Evolutionary conservation across 225 moss, liverwort and hornwort genomes (phyloP).

Genomic region (Physcomitrium patens): DNA sequence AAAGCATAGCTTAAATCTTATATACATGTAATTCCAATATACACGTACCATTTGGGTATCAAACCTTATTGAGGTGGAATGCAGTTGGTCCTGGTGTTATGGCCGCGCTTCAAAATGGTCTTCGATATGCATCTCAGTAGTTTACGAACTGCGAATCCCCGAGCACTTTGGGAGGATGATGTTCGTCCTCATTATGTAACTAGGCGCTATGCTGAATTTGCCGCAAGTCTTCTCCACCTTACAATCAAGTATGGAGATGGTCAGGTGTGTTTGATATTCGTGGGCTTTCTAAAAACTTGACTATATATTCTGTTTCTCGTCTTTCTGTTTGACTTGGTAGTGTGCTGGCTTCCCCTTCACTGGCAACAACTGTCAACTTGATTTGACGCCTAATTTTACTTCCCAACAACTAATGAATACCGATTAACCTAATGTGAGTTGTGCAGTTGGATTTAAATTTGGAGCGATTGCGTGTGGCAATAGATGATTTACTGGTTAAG

Average conservation of each 20-base stretch:
- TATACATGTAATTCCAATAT: background rate
- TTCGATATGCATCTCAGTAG: conserved; percentile 98
- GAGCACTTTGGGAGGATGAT: conserved; percentile 99
- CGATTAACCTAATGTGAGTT: conserved; percentile 23
- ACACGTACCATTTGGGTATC: conserved; percentile 22
- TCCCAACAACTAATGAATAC: background rate
- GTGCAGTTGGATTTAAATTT: conserved; percentile 96
- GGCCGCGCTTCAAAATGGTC: conserved; percentile 99
- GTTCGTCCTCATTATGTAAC: conserved; percentile 98
- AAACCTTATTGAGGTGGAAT: conserved; percentile 34
- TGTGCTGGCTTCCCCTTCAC: background rate
- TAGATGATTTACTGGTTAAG: conserved; percentile 97
- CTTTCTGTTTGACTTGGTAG: conserved; percentile 15
- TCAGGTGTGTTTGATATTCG: conserved; percentile 61
- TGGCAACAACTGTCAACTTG: conserved; percentile 1
- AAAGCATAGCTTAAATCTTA: background rate
- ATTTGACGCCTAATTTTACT: background rate
- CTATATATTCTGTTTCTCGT: background rate
- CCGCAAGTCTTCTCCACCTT: conserved; percentile 92
- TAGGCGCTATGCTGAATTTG: conserved; percentile 97
- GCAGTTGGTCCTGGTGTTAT: conserved; percentile 89
- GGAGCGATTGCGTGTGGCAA: conserved; percentile 92
- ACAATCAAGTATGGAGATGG: conserved; percentile 98
- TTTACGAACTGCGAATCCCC: conserved; percentile 83
- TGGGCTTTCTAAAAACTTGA: background rate